phyloP scores from a whole-genome alignment of 768 basidiomycete species.

The Paxillus ammoniavirescens region DNA sequence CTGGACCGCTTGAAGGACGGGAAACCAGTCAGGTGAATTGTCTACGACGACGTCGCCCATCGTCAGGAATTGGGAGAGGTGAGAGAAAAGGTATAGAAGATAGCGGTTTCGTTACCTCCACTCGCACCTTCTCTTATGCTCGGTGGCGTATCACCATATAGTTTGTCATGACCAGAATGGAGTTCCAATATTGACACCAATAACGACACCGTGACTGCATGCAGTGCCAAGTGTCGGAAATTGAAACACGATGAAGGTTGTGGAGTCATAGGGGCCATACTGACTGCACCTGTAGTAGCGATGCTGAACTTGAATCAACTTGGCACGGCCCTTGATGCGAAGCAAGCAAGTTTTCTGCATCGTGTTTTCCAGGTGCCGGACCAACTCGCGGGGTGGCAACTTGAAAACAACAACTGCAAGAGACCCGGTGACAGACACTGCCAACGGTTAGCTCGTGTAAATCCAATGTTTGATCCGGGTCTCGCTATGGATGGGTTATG shows the following conservation, averaged over 20 bases:
- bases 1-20: conserved; percentile 10
- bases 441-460: too few relatives aligned
- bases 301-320: too few relatives aligned
- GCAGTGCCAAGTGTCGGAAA: too few relatives aligned
- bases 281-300: too few relatives aligned
- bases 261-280: conserved; percentile 27
- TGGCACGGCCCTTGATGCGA: too few relatives aligned
- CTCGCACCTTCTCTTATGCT: not conserved
- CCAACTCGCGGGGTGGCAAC: too few relatives aligned
- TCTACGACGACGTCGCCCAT: conserved; percentile 14
- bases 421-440: too few relatives aligned
- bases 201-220: not conserved
- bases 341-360: too few relatives aligned
- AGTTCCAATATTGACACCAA: not conserved
- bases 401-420: too few relatives aligned
- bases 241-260: not conserved
- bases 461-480: too few relatives aligned
- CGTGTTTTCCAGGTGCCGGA: too few relatives aligned
- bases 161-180: not conserved
- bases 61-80: not conserved
- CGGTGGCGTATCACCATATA: not conserved
- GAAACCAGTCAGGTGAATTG: conserved; percentile 8
- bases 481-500: too few relatives aligned
- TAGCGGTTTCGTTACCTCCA: not conserved
- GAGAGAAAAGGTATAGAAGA: not conserved